Conservation (phyloP, 169 alveolate species). For the Eimeria praecox region DNA sequence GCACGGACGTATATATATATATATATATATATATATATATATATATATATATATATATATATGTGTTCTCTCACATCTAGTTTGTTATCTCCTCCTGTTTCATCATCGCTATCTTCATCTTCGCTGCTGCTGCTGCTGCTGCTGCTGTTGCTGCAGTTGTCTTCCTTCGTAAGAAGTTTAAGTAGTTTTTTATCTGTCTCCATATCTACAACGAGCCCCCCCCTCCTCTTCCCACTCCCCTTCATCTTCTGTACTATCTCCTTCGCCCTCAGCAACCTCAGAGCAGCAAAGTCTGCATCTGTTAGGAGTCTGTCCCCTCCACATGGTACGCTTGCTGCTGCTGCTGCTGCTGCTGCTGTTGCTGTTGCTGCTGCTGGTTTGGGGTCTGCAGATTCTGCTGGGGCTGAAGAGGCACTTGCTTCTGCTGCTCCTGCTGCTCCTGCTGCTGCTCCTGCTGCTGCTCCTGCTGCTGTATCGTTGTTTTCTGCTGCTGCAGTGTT, state of each 20-base stretch:
- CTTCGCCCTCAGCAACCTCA: constrained; percentile 15
- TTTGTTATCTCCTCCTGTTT: background rate
- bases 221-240: background rate
- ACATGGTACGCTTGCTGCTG: background rate
- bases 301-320: constrained; percentile 20
- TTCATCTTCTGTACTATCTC: background rate
- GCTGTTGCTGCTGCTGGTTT: background rate
- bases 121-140: constrained; percentile 51
- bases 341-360: constrained; percentile 2
- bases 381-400: background rate
- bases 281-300: constrained; percentile 52
- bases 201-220: background rate
- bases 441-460: background rate
- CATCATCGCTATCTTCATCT: constrained; percentile 25
- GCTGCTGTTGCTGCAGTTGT: background rate
- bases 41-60: background rate
- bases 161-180: background rate
- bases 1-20: background rate
- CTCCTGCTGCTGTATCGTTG: background rate
- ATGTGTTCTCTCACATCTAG: background rate
- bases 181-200: constrained; percentile 25
- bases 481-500: too few species aligned
- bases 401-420: too few species aligned
- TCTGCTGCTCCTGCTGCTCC: constrained; percentile 23
- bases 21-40: background rate